A percentile compares a stretch with the other conserved stretches of the same genome.
Conservation (phyloP, 2,329 filamentous ascomycete genomes). For the Apiospora aurea region DNA sequence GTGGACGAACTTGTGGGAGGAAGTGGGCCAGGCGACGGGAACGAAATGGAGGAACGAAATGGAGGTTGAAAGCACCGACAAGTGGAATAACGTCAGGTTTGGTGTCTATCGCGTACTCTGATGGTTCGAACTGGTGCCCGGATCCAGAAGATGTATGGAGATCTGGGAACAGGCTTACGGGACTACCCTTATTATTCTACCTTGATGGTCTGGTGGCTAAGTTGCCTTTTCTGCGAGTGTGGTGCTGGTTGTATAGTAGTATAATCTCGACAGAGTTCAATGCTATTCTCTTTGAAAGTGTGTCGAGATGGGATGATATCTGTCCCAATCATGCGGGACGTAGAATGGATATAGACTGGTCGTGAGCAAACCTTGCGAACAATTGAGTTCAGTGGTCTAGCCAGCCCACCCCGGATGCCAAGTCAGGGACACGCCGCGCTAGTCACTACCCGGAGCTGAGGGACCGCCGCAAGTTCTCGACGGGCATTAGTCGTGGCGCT, state of each 20-base stretch:
- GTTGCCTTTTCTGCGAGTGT: background rate
- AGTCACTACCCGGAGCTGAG: background rate
- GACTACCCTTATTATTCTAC: background rate
- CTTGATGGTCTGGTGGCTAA: background rate
- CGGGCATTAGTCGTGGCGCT: background rate
- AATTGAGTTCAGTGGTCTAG: background rate
- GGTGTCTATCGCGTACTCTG: slow-evolving; percentile 1
- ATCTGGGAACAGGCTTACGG: background rate
- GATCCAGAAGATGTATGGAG: background rate
- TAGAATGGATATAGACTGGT: background rate
- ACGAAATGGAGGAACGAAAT: slow-evolving; percentile 58
- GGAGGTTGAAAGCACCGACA: slow-evolving; percentile 33
- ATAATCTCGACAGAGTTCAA: background rate
- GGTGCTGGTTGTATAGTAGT: background rate
- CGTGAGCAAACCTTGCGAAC: background rate
- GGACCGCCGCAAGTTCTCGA: background rate
- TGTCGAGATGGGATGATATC: background rate
- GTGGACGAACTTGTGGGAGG: slow-evolving; percentile 62
- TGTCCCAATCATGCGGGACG: background rate
- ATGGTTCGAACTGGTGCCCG: background rate
- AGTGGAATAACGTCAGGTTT: slow-evolving; percentile 13
- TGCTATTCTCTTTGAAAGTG: background rate
- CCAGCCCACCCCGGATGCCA: background rate
- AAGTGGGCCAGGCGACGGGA: slow-evolving; percentile 55
- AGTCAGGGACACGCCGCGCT: background rate